Base-by-base conservation (phyloP, 805 yeast species). In the Novakomyces olei region DNA sequence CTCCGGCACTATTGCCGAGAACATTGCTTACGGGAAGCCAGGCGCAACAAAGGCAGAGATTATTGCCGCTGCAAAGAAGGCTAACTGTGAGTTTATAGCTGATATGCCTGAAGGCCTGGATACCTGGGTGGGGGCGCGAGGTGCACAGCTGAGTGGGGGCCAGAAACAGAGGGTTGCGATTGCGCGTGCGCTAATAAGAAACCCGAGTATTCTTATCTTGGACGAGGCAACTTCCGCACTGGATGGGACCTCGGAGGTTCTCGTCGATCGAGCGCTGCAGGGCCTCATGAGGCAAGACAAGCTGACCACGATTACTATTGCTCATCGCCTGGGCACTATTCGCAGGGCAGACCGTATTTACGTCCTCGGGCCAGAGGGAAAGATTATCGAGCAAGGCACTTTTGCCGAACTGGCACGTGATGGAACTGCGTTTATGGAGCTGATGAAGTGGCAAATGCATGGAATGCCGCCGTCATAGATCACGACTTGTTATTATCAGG, bases 211-310 rank as follows among this genome's bases (percentile, higher is more conserved):
- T n/a, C 55, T 85, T 36, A 69, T 85, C 20, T 55, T 85, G 37
- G 96, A 85, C 50, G 96, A 85, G 50, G 93, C 95, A 9, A 85
- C 96, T 0, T 77, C 92, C 22, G 95, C 95, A 0, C 57, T 85
- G 33, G 96, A 85, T 47, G 69, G 91, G 8, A 77, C 76, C 35
- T 73, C 83, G 42, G 96, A 85, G 47, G 72, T 75, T 43, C 67
- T 78, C 3, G 91, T 85, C 26, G 78, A 80, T 48, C 65, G 64
- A 32, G 79, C 91, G 5, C 55, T 85, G 38, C 48, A 57, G 19
- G 50, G 60, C 31, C 60, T 88, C 38, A 61, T 65, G 39, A 45
- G 50, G 17, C 60, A 67, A 15, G 69, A 72, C 10, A 53, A 67
- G 24, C 81, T 94, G 1, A 69, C 83, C 2, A 57, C 60, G 5